Base-by-base conservation (phyloP, 331 rosid species). In the Cydonia oblonga region DNA sequence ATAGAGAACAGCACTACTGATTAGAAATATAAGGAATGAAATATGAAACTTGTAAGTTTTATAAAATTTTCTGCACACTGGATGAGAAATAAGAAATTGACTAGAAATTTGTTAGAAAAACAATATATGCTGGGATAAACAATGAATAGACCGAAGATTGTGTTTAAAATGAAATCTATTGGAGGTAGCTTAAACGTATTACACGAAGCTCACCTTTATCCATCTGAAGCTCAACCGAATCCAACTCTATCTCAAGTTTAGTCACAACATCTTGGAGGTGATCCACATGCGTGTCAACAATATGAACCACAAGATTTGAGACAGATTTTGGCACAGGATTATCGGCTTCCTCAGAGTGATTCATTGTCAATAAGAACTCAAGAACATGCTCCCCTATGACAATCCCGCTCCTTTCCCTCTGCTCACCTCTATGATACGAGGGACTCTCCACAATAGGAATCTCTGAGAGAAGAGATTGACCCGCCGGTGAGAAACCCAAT, bases 331-430 rank as follows among this genome's bases (percentile, higher is more conserved):
- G 97, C 73, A 95, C 96, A 3, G 96, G 96, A 81, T 91, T 91
- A 81, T 95, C 97, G 6, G 97, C 96, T 83, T 95, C 97, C 85
- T 91, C 96, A 9, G 97, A 95, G 81, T 95, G 99, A 83, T 95
- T 95, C 97, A 89, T 91, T 18, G 96, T 95, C 90, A 91, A 79
- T 57, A 95, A 83, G 75, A 95, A 95, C 64, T 95, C 99, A 64
- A 95, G 95, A 80, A 95, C 99, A 82, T 91, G 97, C 86, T 91
- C 99, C 86, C 83, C 82, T 38, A 95, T 91, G 72, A 95, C 93
- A 70, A 73, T 83, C 54, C 96, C 89, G 54, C 77, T 72, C 76
- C 74, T 66, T 78, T 85, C 92, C 84, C 63, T 83, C 66, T 60
- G 86, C 74, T 81, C 91, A 68, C 87, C 89, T 64, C 88, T 82